Evolutionary conservation across 2,329 filamentous ascomycete species (phyloP), one percentile per base, ranked within the genome.

Genomic region (Fonsecaea monophora): DNA sequence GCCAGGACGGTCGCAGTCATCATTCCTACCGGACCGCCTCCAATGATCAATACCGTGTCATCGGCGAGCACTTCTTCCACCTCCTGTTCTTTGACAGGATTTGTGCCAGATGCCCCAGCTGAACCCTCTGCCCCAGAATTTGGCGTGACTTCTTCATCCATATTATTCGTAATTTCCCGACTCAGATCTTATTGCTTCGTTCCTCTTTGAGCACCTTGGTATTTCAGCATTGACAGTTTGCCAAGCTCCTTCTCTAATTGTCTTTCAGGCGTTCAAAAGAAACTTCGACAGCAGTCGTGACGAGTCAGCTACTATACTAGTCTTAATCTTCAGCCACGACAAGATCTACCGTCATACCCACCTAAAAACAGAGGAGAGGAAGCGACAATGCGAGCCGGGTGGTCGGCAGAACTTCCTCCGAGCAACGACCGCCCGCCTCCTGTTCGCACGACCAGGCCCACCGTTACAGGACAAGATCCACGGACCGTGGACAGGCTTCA

Each of bases 1-100:
- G 58, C 53, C 15, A 68, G 58, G 6, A 60, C 45, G 25, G 25
- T n/a, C 2, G 81, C 80, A 1, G 81, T 75, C 18, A 77, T 74
- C 5, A 80, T 74, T 48, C 82, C 81, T 0, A 80, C 78, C 12
- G 82, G 82, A 2, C 82, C 82, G 13, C 77, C 80, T 6, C 82
- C 82, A 4, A 82, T 75, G 48, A 84, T 80, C 7, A 84, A 74
- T 32, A 84, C 78, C 2, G 59, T 56, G 8, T 37, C 64, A 1
- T 53, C 48, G 4, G 48, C 48, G 18, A 53, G 48, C 3, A 53
- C 48, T 10, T 53, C 48, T 25, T 53, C 48, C 21, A 53, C 2
- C 15, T 15, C 45, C n/a, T 50, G 45, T 50, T 50, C 45, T 18
- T n/a, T 50, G 45, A 50, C 45, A 50, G 45, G 45, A 50, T 10